Conservation (phyloP, 2,329 filamentous ascomycete species). For the Paecilomyces fulvus region DNA sequence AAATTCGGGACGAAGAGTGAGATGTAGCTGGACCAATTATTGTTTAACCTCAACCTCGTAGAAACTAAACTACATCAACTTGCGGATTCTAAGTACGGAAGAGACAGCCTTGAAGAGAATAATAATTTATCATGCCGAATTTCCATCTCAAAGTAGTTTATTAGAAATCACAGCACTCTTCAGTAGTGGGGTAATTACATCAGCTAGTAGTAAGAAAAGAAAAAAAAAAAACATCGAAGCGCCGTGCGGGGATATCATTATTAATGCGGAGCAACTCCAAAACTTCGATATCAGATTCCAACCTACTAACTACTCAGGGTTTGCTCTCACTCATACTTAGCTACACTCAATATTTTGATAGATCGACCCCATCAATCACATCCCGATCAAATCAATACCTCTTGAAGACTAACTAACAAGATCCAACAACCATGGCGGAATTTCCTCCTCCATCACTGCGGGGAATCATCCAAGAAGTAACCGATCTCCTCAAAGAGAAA, state of each 20-base stretch:
- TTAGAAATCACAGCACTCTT: neutral
- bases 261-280: neutral
- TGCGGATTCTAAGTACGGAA: neutral
- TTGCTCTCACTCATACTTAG: no score
- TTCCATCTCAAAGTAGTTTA: neutral
- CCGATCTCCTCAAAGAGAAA: conserved; percentile 45
- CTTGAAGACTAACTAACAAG: neutral
- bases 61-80: neutral
- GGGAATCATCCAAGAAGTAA: conserved; percentile 42
- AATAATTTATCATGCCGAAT: no score
- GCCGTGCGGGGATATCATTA: neutral
- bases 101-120: no score
- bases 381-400: no score
- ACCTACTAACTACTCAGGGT: no score
- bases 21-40: neutral
- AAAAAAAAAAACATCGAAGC: neutral
- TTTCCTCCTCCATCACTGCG: conserved; percentile 31
- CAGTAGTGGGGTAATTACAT: neutral
- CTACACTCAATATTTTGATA: no score
- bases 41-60: neutral
- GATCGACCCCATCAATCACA: no score
- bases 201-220: neutral
- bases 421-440: conserved; percentile 11
- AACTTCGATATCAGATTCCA: neutral
- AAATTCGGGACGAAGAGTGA: neutral